Evolutionary conservation across 257 asterid species (phyloP).

Genomic region (Scutellaria galericulata): DNA sequence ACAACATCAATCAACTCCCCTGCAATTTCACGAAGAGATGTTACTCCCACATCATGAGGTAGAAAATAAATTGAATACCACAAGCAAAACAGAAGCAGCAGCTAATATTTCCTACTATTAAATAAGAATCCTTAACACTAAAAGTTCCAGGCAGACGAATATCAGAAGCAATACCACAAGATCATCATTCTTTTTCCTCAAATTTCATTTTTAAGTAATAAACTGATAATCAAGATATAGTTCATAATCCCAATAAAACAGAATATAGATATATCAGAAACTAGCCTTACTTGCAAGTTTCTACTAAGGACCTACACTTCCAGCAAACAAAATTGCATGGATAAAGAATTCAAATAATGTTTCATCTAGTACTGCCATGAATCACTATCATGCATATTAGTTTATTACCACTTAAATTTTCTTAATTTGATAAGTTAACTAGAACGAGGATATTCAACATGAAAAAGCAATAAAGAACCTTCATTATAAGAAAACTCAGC

Average conservation of each 20-base stretch:
- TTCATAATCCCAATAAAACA: neutral
- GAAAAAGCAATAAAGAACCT: neutral
- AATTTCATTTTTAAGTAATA: neutral
- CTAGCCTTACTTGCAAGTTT: neutral
- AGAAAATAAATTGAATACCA: constrained; percentile 7
- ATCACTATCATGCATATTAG: neutral
- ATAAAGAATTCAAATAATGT: constrained; percentile 7
- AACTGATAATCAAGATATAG: neutral
- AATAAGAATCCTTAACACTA: neutral
- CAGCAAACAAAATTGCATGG: constrained; percentile 1
- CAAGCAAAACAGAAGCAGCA: constrained; percentile 1
- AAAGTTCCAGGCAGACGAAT: neutral
- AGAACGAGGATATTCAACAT: neutral
- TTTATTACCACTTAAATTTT: constrained; percentile 8
- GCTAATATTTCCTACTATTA: neutral
- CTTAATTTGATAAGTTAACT: neutral
- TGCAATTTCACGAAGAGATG: constrained; percentile 37
- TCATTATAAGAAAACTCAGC: neutral
- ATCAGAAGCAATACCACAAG: neutral
- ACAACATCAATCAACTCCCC: constrained; percentile 66
- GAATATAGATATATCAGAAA: constrained; percentile 19
- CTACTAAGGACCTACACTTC: neutral
- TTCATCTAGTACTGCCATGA: neutral
- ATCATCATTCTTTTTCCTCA: neutral
- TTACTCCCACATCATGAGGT: constrained; percentile 16